phyloP scores from a whole-genome alignment of 2,329 filamentous ascomycete species.

The Cercospora citrullina region DNA sequence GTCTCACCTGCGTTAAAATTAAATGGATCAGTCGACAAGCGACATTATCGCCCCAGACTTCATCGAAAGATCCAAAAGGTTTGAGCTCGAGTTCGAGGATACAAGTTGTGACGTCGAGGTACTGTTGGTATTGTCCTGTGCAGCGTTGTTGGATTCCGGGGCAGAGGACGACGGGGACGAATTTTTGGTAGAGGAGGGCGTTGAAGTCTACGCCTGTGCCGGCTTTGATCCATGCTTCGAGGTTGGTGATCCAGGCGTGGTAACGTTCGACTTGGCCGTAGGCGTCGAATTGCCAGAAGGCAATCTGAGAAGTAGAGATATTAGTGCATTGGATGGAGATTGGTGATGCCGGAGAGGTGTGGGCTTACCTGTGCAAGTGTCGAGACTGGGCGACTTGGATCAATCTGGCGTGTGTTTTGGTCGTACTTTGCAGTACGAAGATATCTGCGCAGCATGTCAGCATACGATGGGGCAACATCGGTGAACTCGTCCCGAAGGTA shows the following conservation, averaged over 20 bases:
- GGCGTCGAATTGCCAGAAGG: conserved; percentile 52
- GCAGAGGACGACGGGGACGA: conserved; percentile 42
- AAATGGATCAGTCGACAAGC: conserved; percentile 48
- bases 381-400: conserved; percentile 13
- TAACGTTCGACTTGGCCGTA: conserved; percentile 46
- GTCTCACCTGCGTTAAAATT: conserved; percentile 38
- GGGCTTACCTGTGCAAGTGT: conserved; percentile 27
- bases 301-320: conserved; percentile 30
- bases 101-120: conserved; percentile 38
- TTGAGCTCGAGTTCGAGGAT: conserved; percentile 38
- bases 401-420: conserved; percentile 13
- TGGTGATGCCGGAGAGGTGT: no score
- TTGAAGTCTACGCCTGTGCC: conserved; percentile 31
- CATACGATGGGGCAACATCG: not conserved
- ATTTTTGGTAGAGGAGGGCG: conserved; percentile 34
- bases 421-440: conserved; percentile 23
- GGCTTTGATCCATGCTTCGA: conserved; percentile 42
- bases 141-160: conserved; percentile 41
- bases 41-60: conserved; percentile 49
- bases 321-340: no score
- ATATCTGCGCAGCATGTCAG: not conserved
- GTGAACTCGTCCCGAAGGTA: not conserved
- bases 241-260: conserved; percentile 48
- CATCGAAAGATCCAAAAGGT: conserved; percentile 45
- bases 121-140: conserved; percentile 42